Evolutionary conservation across 306 rosid species (phyloP), one percentile per base, ranked within the genome.

Genomic region (Quercus robur): DNA sequence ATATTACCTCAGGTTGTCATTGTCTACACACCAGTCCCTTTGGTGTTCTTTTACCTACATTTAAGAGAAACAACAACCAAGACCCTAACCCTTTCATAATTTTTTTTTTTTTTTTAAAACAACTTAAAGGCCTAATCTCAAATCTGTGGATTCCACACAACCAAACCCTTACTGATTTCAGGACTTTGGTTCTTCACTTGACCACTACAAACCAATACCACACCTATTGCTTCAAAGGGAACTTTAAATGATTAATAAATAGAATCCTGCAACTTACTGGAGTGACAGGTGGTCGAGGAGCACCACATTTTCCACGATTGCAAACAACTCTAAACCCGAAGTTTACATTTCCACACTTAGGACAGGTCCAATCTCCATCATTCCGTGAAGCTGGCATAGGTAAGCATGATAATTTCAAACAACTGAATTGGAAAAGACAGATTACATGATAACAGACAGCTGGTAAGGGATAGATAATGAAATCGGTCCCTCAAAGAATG

Each of bases 341-440:
- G 80, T 88, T 88, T 5, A 88, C 54, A 71, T 88, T 86, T 20
- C 91, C 88, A 77, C 91, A 86, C 54, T 59, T 81, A 25, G 67
- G 78, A 74, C 91, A 86, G 28, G 75, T 86, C 91, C 91, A 88
- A 51, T 88, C 89, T 81, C 91, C 91, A 25, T 85, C 87, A 57
- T 63, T 81, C 17, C 80, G 86, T 1, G 81, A 41, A 77, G 77
- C 91, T 88, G 78, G 18, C 21, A 71, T 38, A 66, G 13, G 41
- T 68, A 19, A 68, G 72, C 41, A 35, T 15, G 1, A 35, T 68
- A 68, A 35, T 68, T 33, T 17, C 72, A 68, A 68, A 33, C 72
- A 5, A n/a, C 19, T 5, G 5, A 68, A 68, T 35, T 35, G 23
- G 26, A 35, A 35, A 35, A 33, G 26, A 68, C 18, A 19, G 15